Evolutionary conservation across 2,329 filamentous ascomycete genomes (phyloP).

Genomic region (Mollisiaceae sp.): DNA sequence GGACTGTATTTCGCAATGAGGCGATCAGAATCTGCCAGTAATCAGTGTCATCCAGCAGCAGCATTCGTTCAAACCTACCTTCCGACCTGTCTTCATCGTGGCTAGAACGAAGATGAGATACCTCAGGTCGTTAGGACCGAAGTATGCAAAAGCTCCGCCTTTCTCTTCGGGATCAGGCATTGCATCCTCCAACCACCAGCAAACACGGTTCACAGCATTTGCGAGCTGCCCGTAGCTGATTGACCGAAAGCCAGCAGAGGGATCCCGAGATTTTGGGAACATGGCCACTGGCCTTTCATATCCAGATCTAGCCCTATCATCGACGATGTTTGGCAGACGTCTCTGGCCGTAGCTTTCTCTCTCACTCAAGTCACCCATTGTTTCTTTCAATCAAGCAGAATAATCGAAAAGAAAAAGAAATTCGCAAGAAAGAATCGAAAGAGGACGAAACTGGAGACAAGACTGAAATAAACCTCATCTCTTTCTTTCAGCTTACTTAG

Average conservation of each 20-base stretch:
- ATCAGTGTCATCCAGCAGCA: neutral
- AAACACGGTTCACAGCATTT: slow-evolving; percentile 33
- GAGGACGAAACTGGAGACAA: neutral
- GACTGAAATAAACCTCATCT: neutral
- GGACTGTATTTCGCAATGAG: slow-evolving; percentile 45
- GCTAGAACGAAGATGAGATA: slow-evolving; percentile 34
- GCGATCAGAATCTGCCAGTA: slow-evolving; percentile 41
- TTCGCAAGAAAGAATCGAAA: neutral
- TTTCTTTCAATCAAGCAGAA: neutral
- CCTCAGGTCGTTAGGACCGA: slow-evolving; percentile 46
- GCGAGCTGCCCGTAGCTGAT: slow-evolving; percentile 23
- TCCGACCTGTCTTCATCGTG: slow-evolving; percentile 44
- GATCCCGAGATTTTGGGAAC: slow-evolving; percentile 15
- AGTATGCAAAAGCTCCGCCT: slow-evolving; percentile 48
- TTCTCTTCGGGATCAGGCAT: slow-evolving; percentile 18
- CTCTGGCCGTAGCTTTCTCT: slow-evolving; percentile 14
- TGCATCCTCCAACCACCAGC: slow-evolving; percentile 32
- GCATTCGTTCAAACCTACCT: slow-evolving; percentile 34
- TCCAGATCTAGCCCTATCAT: slow-evolving; percentile 20
- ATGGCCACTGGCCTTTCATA: slow-evolving; percentile 20
- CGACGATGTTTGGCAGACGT: slow-evolving; percentile 22
- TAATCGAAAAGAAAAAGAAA: neutral
- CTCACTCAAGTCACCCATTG: slow-evolving; percentile 10
- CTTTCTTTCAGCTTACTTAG: neutral
- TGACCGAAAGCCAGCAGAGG: slow-evolving; percentile 12